Conservation (phyloP, 176 grass and related monocot genomes). For the Rhynchospora breviuscula region DNA sequence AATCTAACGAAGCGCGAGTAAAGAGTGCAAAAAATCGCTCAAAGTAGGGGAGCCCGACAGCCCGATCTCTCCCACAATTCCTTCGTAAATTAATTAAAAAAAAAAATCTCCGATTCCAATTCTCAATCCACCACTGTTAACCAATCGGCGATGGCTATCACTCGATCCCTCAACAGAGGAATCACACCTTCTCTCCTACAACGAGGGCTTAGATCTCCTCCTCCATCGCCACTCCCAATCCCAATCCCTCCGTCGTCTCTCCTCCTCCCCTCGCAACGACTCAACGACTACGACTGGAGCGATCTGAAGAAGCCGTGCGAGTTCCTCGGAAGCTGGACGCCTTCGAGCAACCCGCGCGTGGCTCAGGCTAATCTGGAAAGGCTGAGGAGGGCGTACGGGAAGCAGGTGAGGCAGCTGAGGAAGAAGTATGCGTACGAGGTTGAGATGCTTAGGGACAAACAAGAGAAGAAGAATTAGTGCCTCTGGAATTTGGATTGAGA, state of each 20-base stretch:
- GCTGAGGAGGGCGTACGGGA: constrained; percentile 57
- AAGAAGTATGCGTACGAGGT: constrained; percentile 66
- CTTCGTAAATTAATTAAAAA: no score
- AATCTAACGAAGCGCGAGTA: no score
- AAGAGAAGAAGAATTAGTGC: no score
- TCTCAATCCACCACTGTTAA: no score
- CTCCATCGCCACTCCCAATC: not conserved
- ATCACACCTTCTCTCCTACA: not conserved
- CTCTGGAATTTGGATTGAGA: no score
- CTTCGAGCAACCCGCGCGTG: constrained; percentile 40
- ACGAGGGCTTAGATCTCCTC: constrained; percentile 30
- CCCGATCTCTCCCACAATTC: no score
- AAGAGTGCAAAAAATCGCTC: no score
- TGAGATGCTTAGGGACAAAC: constrained; percentile 55
- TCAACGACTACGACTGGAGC: constrained; percentile 32
- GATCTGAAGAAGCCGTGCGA: constrained; percentile 45
- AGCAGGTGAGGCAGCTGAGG: constrained; percentile 56
- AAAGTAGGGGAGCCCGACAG: no score
- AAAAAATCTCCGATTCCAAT: no score
- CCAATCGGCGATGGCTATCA: not conserved
- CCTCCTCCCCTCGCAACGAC: constrained; percentile 33
- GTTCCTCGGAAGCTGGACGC: constrained; percentile 67
- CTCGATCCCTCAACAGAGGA: constrained; percentile 3
- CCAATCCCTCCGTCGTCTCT: constrained; percentile 18
- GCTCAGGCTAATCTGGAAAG: constrained; percentile 52